Evolutionary conservation across 352 stramenopile species (phyloP).

Genomic region (Pythium aquatile): DNA sequence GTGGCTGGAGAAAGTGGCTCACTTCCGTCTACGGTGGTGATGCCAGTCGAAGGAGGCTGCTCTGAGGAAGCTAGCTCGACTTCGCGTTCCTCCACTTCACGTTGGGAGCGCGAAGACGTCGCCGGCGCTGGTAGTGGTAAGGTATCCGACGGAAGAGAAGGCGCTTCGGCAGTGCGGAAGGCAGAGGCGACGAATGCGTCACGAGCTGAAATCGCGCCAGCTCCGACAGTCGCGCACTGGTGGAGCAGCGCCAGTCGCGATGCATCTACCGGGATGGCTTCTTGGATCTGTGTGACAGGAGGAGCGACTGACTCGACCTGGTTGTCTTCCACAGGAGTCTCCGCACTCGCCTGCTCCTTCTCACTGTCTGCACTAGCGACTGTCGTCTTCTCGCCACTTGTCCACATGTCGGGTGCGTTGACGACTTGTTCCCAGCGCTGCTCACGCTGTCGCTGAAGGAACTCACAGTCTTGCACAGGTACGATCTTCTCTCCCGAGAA

Average conservation of each 20-base stretch:
- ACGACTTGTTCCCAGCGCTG: conserved; percentile 66
- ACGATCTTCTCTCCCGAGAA: conserved; percentile 79
- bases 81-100: conserved; percentile 5
- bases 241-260: conserved; percentile 58
- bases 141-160: background rate
- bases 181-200: conserved; percentile 52
- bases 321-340: conserved; percentile 20
- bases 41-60: background rate
- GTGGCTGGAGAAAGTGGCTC: conserved; percentile 5
- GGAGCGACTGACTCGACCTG: conserved; percentile 20
- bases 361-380: background rate
- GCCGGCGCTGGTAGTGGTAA: conserved; percentile 1
- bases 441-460: conserved; percentile 60
- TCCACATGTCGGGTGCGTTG: conserved; percentile 31
- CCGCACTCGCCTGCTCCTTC: conserved; percentile 3
- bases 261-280: conserved; percentile 50
- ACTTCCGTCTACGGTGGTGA: background rate
- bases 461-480: conserved; percentile 53
- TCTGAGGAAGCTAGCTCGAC: conserved; percentile 16
- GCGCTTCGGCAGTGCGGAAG: conserved; percentile 29
- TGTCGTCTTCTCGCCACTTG: conserved; percentile 1
- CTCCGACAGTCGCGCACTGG: conserved; percentile 67
- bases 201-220: conserved; percentile 28
- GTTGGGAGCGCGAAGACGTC: background rate
- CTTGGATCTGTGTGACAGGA: conserved; percentile 9